Percentiles rank a stretch among this genome's conserved stretches.
Evolutionary conservation across 1,139 yeast species (phyloP).

Genomic region (Meyerozyma sp.): DNA sequence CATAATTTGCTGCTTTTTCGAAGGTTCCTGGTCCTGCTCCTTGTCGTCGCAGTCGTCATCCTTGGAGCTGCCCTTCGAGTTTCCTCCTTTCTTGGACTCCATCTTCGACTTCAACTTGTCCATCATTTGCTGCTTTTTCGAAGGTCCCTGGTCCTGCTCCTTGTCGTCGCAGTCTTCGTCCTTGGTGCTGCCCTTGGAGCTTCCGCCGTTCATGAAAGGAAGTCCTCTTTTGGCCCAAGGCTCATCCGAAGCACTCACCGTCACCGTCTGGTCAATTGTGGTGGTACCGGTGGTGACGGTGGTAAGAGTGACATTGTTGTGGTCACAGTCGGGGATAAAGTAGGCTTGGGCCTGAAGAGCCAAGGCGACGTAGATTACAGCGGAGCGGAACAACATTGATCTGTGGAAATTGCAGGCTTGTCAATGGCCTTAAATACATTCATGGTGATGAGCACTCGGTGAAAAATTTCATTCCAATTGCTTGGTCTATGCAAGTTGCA

Average conservation of each 20-base stretch:
- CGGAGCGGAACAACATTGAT: neutral
- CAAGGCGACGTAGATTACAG: neutral
- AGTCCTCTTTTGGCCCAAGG: neutral
- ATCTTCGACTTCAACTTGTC: neutral
- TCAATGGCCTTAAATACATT: neutral
- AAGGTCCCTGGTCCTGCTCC: neutral
- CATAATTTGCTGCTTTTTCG: neutral
- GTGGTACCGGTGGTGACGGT: neutral
- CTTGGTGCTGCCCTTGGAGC: neutral
- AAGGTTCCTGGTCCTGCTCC: neutral
- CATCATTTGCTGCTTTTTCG: neutral
- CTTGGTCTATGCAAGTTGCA: neutral
- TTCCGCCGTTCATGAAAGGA: neutral
- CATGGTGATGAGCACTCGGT: neutral
- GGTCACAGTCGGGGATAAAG: neutral
- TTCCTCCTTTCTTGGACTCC: neutral
- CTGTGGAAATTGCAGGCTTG: neutral
- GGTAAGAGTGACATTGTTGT: neutral
- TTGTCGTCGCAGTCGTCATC: neutral
- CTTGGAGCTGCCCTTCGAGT: neutral
- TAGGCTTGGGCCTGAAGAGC: neutral
- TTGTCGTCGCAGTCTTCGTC: neutral
- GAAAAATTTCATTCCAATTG: neutral
- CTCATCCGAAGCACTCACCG: neutral
- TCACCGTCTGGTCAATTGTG: neutral